Evolutionary conservation across 192 early-diverging fungal genomes (phyloP), one percentile per base, ranked within the genome.

Genomic region (Entophlyctis luteolus): DNA sequence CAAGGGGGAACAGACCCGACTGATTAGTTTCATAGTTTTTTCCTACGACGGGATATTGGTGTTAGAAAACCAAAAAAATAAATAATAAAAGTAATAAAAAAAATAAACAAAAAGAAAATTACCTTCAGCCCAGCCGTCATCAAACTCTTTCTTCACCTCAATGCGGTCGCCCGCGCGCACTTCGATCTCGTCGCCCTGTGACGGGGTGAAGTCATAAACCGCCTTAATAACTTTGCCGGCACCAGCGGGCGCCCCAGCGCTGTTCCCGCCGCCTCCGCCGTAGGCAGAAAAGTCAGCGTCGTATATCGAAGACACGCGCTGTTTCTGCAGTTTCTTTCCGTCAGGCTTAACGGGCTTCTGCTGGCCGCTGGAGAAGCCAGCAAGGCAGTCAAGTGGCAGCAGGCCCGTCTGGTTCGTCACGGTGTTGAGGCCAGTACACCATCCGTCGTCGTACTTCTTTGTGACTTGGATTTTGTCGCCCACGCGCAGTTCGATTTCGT

Each of bases 321-420:
- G 55, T 31, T 1, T 57, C 55, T 57, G n/a, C 28, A 14, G 23
- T 18, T n/a, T 35, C 16, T n/a, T 28, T 10, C 29, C 42, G 39
- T 56, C 55, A 22, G 10, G 20, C 31, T 63, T 12, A 10, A 46
- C 8, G 16, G 45, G 62, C 29, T 31, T 32, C 39, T 42, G 39
- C 29, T 57, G 23, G 8, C 16, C 14, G 14, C 22, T 34, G 14
- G n/a, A 28, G 27, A 29, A 60, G 8, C 32, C 52, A 28, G 69
- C 78, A 23, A 83, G 67, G 49, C 79, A 81, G 22, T 80, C 81
- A 18, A 81, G 60, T 23, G 82, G 82, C 70, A 81, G 81, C 55
- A 53, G 58, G 5, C 82, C 82, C 31, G 71, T 77, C 60, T 77
- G 60, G 23, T 72, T 66, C 8, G 77, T 81, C 37, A 66, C 72